Base-by-base conservation (phyloP, 2,329 filamentous ascomycete species). In the Fusarium goolgardi region DNA sequence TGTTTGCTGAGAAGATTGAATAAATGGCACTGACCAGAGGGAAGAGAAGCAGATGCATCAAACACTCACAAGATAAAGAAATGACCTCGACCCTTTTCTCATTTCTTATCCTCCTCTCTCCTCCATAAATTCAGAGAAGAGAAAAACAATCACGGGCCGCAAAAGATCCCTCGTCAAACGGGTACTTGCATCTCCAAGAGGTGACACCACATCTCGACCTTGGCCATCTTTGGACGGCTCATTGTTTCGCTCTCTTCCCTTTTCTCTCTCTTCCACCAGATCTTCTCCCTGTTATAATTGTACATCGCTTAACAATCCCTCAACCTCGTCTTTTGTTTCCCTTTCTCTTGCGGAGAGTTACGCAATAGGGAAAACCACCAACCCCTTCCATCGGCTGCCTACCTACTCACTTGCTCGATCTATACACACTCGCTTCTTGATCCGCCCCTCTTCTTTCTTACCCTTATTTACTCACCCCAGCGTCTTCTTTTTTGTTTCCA, bases 181-280 rank as follows among this genome's bases (percentile, higher is more conserved):
- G 65, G 35, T 69, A 43, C 44, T 44, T 69, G 65, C 65, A 69
- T 49, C 56, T 50, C 35, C 20, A 47, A 29, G 41, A 59, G 41
- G 65, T 69, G 27, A 58, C 65, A 69, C 65, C 23, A 53, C 55
- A 27, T 37, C 46, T 68, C 51, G 40, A 49, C 51, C 49, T 68
- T 60, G 65, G 34, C 49, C 54, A 40, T 55, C 52, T 61, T 59
- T 60, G 55, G 58, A 59, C 63, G 50, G 44, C 34, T 55, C 59
- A 61, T 65, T 41, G 25, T 45, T 61, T 55, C 12, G 29, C 31
- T 46, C 35, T 45, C 32, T 43, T 40, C 16, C 16, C 32, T 50
- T 29, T 50, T 25, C 41, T 35, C 41, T 44, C 16, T 56, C 27
- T 25, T 56, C 27, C 27, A 39, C 55, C 34, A 37, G 16, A 12